Evolutionary conservation across 225 moss, liverwort and hornwort species (phyloP).

Genomic region (Bryum argenteum): DNA sequence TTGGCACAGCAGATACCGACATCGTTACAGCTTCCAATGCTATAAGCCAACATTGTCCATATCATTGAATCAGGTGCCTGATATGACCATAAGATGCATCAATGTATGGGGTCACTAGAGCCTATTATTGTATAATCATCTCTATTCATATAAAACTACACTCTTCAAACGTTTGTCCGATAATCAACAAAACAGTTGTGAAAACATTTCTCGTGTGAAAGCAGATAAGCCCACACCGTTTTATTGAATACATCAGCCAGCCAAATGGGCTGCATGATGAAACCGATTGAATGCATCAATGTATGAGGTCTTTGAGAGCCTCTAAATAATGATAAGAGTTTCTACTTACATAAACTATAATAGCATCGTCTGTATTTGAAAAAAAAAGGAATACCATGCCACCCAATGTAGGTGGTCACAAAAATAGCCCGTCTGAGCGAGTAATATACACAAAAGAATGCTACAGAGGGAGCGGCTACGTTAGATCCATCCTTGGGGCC

Average conservation of each 20-base stretch:
- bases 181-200: too few species aligned
- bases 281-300: neutral
- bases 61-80: too few species aligned
- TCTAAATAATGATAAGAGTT: neutral
- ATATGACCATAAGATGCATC: too few species aligned
- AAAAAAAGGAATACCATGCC: constrained; percentile 7
- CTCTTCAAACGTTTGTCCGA: too few species aligned
- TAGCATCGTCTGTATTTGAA: neutral
- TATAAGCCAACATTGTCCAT: too few species aligned
- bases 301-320: neutral
- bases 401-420: constrained; percentile 28
- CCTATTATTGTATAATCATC: too few species aligned
- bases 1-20: too few species aligned
- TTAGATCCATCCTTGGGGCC: constrained; percentile 53
- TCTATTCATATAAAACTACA: too few species aligned
- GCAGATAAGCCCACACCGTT: constrained; percentile 7
- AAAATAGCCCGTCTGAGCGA: too few species aligned
- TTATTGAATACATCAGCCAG: neutral
- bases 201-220: neutral
- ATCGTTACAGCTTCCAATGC: too few species aligned
- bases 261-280: constrained; percentile 5
- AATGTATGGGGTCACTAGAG: too few species aligned
- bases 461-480: neutral
- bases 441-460: neutral
- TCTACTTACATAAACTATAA: constrained; percentile 13